These are phyloP conservation scores for Paspalum notatum DNA, from an alignment of 176 grass and related monocot species.

Conservation along the genomic window DNA sequence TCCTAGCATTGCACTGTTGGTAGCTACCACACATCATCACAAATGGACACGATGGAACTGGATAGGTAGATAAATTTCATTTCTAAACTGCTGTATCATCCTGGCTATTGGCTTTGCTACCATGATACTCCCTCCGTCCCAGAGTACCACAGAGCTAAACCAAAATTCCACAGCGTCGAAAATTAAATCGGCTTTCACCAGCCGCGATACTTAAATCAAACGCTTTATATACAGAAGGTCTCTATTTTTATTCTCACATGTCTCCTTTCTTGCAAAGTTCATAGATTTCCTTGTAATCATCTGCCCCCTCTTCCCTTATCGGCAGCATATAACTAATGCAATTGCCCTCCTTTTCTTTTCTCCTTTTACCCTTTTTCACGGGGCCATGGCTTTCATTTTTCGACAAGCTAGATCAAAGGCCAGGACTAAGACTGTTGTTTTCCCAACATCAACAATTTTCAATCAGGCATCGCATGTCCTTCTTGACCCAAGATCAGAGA, in stretches of 20 bases:
- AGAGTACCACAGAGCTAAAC: conserved; percentile 26
- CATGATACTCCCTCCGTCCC: too few species aligned
- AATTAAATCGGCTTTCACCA: conserved; percentile 22
- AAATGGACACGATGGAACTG: background rate
- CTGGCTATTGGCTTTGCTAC: too few species aligned
- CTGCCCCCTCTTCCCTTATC: background rate
- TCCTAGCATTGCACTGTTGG: background rate
- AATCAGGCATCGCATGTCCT: conserved; percentile 21
- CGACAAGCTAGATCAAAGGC: conserved; percentile 25
- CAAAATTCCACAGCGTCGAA: conserved; percentile 3
- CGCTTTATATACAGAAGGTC: conserved; percentile 54
- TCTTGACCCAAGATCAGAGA: conserved; percentile 14
- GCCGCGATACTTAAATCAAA: conserved; percentile 38
- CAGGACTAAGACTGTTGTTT: conserved; percentile 5
- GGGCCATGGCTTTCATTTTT: background rate
- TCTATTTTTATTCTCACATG: conserved; percentile 41
- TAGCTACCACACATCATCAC: background rate
- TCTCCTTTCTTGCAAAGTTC: conserved; percentile 30
- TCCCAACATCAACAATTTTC: background rate
- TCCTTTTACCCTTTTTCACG: background rate
- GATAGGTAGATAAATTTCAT: background rate
- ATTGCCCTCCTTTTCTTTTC: background rate
- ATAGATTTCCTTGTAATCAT: background rate
- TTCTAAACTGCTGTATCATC: background rate
- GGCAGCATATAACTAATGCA: conserved; percentile 19